A percentile compares a stretch with the other conserved stretches of the same genome.
Evolutionary conservation across 495 filamentous ascomycete genomes (phyloP).

Genomic region (Lichenothelia convexa): DNA sequence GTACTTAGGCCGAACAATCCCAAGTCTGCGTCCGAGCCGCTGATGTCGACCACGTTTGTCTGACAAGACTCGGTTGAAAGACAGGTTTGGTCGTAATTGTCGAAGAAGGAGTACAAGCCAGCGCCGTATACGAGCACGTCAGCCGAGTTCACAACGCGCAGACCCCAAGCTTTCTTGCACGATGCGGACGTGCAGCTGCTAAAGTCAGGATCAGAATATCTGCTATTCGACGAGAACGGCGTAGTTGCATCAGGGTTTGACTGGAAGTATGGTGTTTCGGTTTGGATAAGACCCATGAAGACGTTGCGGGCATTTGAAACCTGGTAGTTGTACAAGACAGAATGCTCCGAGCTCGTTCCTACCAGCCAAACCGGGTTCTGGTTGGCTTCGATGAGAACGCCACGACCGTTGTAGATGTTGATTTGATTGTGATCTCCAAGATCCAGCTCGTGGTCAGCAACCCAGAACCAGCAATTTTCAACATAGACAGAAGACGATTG

Average conservation of each 20-base stretch:
- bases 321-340: constrained; percentile 67
- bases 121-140: constrained; percentile 33
- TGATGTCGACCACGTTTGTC: constrained; percentile 31
- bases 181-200: constrained; percentile 14
- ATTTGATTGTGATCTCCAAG: constrained; percentile 19
- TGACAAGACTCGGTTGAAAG: constrained; percentile 34
- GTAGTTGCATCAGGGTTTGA: constrained; percentile 16
- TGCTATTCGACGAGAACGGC: constrained; percentile 16
- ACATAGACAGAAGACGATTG: constrained; percentile 18
- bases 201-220: constrained; percentile 22
- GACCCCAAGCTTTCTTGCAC: constrained; percentile 32
- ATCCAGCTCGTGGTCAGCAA: constrained; percentile 26
- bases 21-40: constrained; percentile 27
- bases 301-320: constrained; percentile 49
- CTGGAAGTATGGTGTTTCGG: constrained; percentile 47
- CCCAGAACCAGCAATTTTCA: constrained; percentile 27
- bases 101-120: constrained; percentile 64
- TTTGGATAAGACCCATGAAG: constrained; percentile 61
- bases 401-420: constrained; percentile 26
- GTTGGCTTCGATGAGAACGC: constrained; percentile 35
- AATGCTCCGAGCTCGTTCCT: constrained; percentile 63
- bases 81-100: constrained; percentile 28
- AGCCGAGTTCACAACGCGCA: constrained; percentile 23
- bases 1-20: constrained; percentile 23
- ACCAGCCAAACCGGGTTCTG: constrained; percentile 38